Conservation (phyloP, 225 moss, liverwort and hornwort species). For the Ulota crispa region DNA sequence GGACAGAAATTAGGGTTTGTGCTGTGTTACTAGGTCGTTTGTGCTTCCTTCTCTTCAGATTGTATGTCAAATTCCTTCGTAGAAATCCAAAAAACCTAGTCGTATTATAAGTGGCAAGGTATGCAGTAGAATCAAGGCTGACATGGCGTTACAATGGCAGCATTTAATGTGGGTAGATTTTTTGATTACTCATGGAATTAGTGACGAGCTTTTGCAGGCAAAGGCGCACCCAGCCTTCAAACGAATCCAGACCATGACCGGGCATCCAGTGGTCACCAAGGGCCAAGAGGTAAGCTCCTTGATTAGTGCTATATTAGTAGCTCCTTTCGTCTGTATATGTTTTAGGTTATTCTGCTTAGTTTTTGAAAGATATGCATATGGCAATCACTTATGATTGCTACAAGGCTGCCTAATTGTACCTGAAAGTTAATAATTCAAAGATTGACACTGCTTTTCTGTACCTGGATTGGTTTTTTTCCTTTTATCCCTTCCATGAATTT, state of each 20-base stretch:
- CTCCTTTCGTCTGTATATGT: background rate
- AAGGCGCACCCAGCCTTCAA: slow-evolving; percentile 79
- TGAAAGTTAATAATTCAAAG: background rate
- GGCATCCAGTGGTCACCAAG: slow-evolving; percentile 92
- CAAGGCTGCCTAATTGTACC: background rate
- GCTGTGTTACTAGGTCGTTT: background rate
- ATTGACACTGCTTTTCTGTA: background rate
- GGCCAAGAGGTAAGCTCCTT: slow-evolving; percentile 79
- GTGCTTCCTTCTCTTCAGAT: background rate
- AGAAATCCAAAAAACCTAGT: background rate
- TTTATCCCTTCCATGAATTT: background rate
- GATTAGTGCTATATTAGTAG: background rate
- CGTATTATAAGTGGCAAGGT: background rate
- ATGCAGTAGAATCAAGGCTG: background rate
- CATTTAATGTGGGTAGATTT: background rate
- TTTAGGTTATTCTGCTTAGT: background rate
- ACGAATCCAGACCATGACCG: slow-evolving; percentile 68
- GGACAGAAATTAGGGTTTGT: background rate
- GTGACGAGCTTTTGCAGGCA: slow-evolving; percentile 52
- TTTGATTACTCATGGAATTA: background rate
- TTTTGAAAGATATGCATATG: background rate
- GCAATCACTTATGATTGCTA: background rate
- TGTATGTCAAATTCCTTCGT: background rate
- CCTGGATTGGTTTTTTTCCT: background rate
- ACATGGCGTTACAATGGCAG: background rate